phyloP scores from a whole-genome alignment of 306 rosid species.

The Notholithocarpus densiflorus region DNA sequence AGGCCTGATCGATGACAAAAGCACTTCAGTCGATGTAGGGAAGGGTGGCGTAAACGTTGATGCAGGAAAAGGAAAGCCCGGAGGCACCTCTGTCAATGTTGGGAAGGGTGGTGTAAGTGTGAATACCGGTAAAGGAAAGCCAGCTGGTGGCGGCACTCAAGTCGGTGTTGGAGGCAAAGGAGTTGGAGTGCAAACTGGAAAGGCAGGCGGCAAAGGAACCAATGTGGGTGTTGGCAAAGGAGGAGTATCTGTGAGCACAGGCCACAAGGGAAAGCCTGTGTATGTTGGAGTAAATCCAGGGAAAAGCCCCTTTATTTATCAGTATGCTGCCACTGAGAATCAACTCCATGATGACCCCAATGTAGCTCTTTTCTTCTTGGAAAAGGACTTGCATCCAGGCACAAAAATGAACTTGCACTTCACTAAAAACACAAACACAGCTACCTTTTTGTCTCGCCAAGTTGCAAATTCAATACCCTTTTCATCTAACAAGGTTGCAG shows the following conservation, averaged over 20 bases:
- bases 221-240: constrained; percentile 60
- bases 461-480: constrained; percentile 51
- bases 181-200: constrained; percentile 26
- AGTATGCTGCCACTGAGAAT: constrained; percentile 37
- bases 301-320: not conserved
- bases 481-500: constrained; percentile 46
- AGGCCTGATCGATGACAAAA: constrained; percentile 52
- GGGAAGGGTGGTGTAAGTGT: too few relatives aligned
- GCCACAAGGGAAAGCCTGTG: constrained; percentile 59
- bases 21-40: constrained; percentile 55
- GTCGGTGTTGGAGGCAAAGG: constrained; percentile 35
- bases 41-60: constrained; percentile 44
- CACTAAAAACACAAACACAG: constrained; percentile 24
- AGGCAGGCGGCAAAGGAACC: constrained; percentile 22
- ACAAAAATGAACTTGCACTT: constrained; percentile 48
- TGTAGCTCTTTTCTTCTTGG: constrained; percentile 66
- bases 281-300: constrained; percentile 36
- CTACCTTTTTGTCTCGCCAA: constrained; percentile 51
- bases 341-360: constrained; percentile 58
- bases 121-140: too few relatives aligned
- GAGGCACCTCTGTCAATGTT: too few relatives aligned
- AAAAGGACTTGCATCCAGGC: constrained; percentile 46
- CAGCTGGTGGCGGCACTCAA: constrained; percentile 29
- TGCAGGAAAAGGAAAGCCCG: constrained; percentile 37
- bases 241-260: constrained; percentile 54